phyloP scores from a whole-genome alignment of 2,329 filamentous ascomycete species.

The Eutypella sp. region DNA sequence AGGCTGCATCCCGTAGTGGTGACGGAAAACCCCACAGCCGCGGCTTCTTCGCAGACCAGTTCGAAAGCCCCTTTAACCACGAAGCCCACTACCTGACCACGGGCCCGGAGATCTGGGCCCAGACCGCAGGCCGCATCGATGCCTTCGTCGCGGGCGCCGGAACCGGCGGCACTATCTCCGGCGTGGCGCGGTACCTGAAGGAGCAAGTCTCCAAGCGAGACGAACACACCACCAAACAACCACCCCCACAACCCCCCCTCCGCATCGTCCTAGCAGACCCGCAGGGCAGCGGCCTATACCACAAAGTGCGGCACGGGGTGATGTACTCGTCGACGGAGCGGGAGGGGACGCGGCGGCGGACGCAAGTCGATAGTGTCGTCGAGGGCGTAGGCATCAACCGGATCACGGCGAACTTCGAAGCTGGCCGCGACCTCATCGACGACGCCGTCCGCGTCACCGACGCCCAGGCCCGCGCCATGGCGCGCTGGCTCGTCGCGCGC shows the following conservation, averaged over 20 bases:
- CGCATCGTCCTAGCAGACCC: constrained; percentile 81
- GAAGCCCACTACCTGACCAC: constrained; percentile 76
- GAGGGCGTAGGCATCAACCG: constrained; percentile 96
- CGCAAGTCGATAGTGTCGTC: constrained; percentile 92
- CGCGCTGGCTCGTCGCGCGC: constrained; percentile 90
- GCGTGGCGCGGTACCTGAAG: constrained; percentile 80
- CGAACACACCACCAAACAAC: not conserved
- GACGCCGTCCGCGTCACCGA: constrained; percentile 88
- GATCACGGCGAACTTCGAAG: constrained; percentile 89
- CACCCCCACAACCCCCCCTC: constrained; percentile 1
- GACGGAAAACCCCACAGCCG: too few species aligned
- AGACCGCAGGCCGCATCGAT: constrained; percentile 70
- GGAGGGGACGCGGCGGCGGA: constrained; percentile 82
- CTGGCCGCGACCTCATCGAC: constrained; percentile 78
- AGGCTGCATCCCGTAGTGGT: too few species aligned
- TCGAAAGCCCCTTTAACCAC: constrained; percentile 88
- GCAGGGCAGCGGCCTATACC: constrained; percentile 88
- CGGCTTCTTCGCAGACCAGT: constrained; percentile 95
- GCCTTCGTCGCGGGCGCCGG: constrained; percentile 92
- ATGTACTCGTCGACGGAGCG: constrained; percentile 89
- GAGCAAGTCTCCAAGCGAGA: constrained; percentile 52
- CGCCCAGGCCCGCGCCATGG: constrained; percentile 86
- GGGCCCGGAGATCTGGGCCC: constrained; percentile 81
- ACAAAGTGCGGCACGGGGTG: constrained; percentile 86
- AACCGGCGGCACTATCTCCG: constrained; percentile 89